Conservation (phyloP, 306 rosid genomes). For the Vigna trinervia region DNA sequence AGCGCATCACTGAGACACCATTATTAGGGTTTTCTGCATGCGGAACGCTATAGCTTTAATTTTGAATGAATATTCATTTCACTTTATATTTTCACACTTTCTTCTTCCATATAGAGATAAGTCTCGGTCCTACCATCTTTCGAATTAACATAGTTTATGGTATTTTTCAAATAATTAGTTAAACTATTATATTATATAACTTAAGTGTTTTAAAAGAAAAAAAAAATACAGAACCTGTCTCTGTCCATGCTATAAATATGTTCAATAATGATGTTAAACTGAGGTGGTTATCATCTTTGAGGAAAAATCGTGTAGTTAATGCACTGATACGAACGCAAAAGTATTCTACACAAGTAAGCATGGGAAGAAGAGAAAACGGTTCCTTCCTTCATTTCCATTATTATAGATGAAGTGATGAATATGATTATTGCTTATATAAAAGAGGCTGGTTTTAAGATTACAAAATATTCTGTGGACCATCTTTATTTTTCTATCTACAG, state of each 20-base stretch:
- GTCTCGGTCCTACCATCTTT: no score
- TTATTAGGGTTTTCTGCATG: constrained; percentile 52
- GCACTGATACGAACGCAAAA: neutral
- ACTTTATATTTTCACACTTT: neutral
- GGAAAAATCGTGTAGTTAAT: neutral
- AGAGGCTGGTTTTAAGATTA: no score
- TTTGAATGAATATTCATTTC: constrained; percentile 3
- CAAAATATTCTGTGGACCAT: neutral
- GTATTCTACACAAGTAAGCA: neutral
- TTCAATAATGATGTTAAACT: neutral
- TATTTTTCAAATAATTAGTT: neutral
- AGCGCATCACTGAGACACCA: constrained; percentile 43
- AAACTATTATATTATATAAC: neutral
- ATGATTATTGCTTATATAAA: no score
- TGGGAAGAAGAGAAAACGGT: no score
- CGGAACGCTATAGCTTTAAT: constrained; percentile 28
- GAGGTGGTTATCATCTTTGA: neutral
- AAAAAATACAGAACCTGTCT: neutral
- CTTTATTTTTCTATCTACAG: neutral
- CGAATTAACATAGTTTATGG: neutral
- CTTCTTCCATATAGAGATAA: neutral
- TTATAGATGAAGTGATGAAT: neutral
- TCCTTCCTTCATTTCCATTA: neutral
- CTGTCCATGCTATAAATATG: neutral
- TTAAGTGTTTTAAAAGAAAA: neutral